These are phyloP conservation scores for Lasiodiplodia citricola DNA, from an alignment of 2,329 filamentous ascomycete species.

Conservation along the genomic window DNA sequence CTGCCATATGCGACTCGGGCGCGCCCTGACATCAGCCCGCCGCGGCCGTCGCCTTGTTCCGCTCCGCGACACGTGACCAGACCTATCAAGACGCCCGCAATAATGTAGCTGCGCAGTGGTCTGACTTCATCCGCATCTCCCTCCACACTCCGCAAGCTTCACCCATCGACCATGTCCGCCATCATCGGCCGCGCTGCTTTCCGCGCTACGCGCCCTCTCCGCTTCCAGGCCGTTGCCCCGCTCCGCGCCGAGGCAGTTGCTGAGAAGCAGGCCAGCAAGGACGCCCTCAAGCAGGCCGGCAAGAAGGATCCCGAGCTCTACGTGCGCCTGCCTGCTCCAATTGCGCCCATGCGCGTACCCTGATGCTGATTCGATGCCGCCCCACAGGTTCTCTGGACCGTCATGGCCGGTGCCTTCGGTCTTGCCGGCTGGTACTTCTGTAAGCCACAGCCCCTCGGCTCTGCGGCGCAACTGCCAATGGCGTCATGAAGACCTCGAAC, in stretches of 20 bases:
- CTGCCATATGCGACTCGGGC: background rate
- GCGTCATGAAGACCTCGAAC: conserved; percentile 3
- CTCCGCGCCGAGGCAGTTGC: conserved; percentile 41
- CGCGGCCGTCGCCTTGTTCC: background rate
- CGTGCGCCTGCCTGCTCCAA: conserved; percentile 54
- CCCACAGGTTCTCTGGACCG: conserved; percentile 79
- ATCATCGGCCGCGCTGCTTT: conserved; percentile 53
- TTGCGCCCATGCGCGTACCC: conserved; percentile 28
- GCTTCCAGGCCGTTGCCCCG: conserved; percentile 46
- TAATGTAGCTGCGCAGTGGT: conserved; percentile 6
- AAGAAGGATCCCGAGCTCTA: conserved; percentile 77
- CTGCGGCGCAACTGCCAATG: conserved; percentile 4
- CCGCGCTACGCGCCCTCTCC: conserved; percentile 48
- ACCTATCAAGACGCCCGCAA: conserved; percentile 18
- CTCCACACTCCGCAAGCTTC: conserved; percentile 29
- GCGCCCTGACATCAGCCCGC: conserved; percentile 16
- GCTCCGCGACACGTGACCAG: conserved; percentile 11
- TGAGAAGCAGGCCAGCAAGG: conserved; percentile 53
- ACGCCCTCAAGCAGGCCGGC: conserved; percentile 65
- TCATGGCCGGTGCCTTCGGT: conserved; percentile 88
- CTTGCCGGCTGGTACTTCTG: conserved; percentile 91
- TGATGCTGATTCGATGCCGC: background rate
- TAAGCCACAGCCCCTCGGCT: conserved; percentile 47
- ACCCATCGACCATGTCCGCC: conserved; percentile 47
- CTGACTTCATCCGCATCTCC: conserved; percentile 19